A percentile compares a stretch with the other conserved stretches of the same genome.
These are phyloP conservation scores for Magnolia kwangsiensis DNA, from an alignment of 164 flowering plant genomes.

Conservation along the genomic window DNA sequence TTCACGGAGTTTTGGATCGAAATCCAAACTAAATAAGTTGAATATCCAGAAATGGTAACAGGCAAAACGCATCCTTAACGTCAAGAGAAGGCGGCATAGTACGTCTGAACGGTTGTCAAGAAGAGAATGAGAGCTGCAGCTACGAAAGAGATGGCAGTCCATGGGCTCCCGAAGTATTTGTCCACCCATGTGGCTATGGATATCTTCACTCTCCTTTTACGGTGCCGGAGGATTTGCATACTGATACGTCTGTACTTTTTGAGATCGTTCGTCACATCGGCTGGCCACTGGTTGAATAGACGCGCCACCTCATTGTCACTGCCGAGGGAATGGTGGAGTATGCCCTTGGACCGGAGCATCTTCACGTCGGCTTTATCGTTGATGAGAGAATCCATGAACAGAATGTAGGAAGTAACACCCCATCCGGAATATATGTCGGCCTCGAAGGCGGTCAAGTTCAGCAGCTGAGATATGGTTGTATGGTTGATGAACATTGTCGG, in stretches of 20 bases:
- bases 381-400: slow-evolving; percentile 14
- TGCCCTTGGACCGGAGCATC: background rate
- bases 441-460: slow-evolving; percentile 8
- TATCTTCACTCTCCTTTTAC: background rate
- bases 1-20: too few relatives aligned
- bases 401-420: slow-evolving; percentile 12
- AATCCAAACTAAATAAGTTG: too few relatives aligned
- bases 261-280: slow-evolving; percentile 12
- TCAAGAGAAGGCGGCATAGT: background rate
- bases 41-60: too few relatives aligned
- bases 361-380: background rate
- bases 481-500: too few relatives aligned
- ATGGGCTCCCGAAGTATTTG: slow-evolving; percentile 6
- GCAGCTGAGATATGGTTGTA: background rate
- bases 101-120: background rate
- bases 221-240: background rate
- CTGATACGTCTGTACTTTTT: background rate
- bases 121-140: background rate
- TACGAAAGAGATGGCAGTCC: background rate
- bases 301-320: slow-evolving; percentile 26
- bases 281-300: slow-evolving; percentile 20
- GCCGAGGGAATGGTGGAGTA: background rate
- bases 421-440: background rate
- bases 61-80: too few relatives aligned
- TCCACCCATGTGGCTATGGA: slow-evolving; percentile 7